These are phyloP conservation scores for Naganishia antarctica DNA, from an alignment of 768 basidiomycete genomes.

Conservation along the genomic window DNA sequence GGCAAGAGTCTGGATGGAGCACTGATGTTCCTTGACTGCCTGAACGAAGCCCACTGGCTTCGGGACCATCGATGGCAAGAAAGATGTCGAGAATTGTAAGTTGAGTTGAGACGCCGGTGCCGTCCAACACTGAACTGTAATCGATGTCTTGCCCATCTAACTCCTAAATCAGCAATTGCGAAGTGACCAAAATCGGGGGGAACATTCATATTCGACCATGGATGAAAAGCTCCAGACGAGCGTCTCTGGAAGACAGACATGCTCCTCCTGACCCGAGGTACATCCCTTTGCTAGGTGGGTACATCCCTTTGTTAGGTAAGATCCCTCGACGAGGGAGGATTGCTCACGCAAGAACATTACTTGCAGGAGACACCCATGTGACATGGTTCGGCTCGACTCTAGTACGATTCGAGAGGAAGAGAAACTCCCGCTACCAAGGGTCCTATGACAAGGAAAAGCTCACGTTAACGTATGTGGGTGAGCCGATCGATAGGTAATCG, in stretches of 20 bases:
- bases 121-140: background rate
- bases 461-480: background rate
- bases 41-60: slow-evolving; percentile 24
- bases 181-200: background rate
- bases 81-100: slow-evolving; percentile 2
- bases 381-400: background rate
- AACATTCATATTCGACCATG: background rate
- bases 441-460: background rate
- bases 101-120: too few species aligned
- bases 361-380: background rate
- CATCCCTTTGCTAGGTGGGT: background rate
- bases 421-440: background rate
- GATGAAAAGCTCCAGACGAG: background rate
- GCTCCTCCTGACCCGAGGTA: background rate
- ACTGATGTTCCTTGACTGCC: too few species aligned
- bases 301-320: too few species aligned
- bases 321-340: too few species aligned
- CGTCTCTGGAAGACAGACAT: background rate
- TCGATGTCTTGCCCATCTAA: too few species aligned
- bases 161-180: slow-evolving; percentile 21
- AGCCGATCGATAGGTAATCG: too few species aligned
- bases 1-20: too few species aligned
- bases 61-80: background rate
- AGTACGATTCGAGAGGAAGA: background rate
- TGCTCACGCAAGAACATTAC: too few species aligned